Evolutionary conservation across 1,139 yeast species (phyloP), one percentile per base, ranked within the genome.

Genomic region (Taiozyma sp.): DNA sequence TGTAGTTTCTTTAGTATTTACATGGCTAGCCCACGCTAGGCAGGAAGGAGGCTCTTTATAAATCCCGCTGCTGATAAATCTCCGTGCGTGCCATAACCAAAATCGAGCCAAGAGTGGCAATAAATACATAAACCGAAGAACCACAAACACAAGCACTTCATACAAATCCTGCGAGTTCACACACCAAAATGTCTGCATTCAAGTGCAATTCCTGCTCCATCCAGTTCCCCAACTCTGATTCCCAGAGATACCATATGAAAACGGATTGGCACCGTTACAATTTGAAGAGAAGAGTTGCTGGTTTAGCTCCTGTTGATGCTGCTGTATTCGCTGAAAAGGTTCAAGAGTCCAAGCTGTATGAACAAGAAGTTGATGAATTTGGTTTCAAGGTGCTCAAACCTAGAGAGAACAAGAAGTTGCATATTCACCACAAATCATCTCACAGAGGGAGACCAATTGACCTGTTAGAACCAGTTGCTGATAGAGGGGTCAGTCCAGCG

Each of bases 201-300:
- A 93, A 93, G 69, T 93, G 99, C 67, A 87, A 89, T 63, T 86
- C 97, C 39, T 93, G 99, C 65, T 85, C 82, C 9, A 79, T 91
- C 53, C 81, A 81, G 50, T 93, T 93, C 63, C 80, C 84, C n/a
- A 76, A 84, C 40, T 85, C 96, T 13, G 91, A 85, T 51, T 75
- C 84, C 52, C 99, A 93, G 71, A 76, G 98, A 58, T 77, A 78
- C 53, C 99, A 93, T 63, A 93, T 93, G 98, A 88, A 88, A 62
- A 74, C 87, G 2, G 93, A 85, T 53, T 85, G 93, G 93, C 93
- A 85, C 65, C 76, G 98, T 57, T 93, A 93, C 68, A 93, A 93
- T 64, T 75, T 93, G 63, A 93, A 93, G 68, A 79, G 99, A 68
- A 77, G 96, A 62, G 96, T 93, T 41, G 97, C 97, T 3, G 80